These are phyloP conservation scores for Ophiostoma fasciatum DNA, from an alignment of 2,329 filamentous ascomycete species.

Conservation along the genomic window DNA sequence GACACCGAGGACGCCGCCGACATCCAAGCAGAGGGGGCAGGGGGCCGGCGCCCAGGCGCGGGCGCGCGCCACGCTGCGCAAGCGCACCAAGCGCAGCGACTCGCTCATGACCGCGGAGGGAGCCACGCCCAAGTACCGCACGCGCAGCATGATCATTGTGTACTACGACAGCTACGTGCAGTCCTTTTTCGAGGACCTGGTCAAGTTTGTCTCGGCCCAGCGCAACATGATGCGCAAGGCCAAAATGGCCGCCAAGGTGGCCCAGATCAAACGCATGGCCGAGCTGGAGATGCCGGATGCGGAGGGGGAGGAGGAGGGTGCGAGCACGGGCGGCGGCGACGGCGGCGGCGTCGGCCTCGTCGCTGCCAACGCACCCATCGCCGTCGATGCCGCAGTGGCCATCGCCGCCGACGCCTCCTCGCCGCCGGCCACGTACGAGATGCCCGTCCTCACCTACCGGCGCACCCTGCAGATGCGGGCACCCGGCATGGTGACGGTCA, in stretches of 20 bases:
- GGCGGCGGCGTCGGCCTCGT: too few relatives aligned
- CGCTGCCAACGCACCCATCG: too few relatives aligned
- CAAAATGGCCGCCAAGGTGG: slow-evolving; percentile 67
- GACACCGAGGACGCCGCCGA: too few relatives aligned
- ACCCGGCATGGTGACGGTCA: too few relatives aligned
- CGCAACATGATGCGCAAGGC: slow-evolving; percentile 77
- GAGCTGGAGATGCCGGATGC: slow-evolving; percentile 42
- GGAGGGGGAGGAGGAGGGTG: slow-evolving; percentile 26
- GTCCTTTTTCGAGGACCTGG: slow-evolving; percentile 65
- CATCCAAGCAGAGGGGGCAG: too few relatives aligned
- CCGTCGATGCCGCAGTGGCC: too few relatives aligned
- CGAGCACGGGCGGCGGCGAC: too few relatives aligned
- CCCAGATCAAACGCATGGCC: slow-evolving; percentile 45
- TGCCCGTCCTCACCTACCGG: slow-evolving; percentile 22
- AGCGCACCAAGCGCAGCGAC: slow-evolving; percentile 30
- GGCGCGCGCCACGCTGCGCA: slow-evolving; percentile 32
- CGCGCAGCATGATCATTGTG: slow-evolving; percentile 67
- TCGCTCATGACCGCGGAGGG: slow-evolving; percentile 36
- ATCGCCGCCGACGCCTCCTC: slow-evolving; percentile 14
- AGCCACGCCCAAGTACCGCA: slow-evolving; percentile 43
- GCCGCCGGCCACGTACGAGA: too few relatives aligned
- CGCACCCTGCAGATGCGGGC: slow-evolving; percentile 24
- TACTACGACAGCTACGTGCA: slow-evolving; percentile 86
- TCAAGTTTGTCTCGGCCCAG: slow-evolving; percentile 65
- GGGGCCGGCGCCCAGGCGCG: slow-evolving; percentile 29